Evolutionary conservation across 192 early-diverging fungal genomes (phyloP).

Genomic region (Kickxella alabastrina): DNA sequence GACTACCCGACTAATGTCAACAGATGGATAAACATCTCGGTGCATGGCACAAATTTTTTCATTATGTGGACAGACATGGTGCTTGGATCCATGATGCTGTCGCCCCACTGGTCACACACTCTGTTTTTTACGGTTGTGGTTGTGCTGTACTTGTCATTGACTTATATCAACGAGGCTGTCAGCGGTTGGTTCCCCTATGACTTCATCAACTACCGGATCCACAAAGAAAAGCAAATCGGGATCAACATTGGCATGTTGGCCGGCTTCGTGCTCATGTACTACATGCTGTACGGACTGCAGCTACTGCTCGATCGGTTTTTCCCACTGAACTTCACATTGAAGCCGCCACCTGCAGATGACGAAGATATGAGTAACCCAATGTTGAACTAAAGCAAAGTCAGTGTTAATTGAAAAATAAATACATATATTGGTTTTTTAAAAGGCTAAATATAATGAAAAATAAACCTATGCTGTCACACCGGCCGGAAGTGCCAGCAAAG

Average conservation of each 20-base stretch:
- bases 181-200: constrained; percentile 39
- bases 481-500: constrained; percentile 32
- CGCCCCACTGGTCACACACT: constrained; percentile 39
- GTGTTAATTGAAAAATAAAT: neutral
- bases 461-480: constrained; percentile 19
- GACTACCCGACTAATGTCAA: constrained; percentile 4
- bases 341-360: neutral
- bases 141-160: constrained; percentile 26
- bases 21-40: constrained; percentile 32
- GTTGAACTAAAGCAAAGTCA: neutral
- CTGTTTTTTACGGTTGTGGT: constrained; percentile 11
- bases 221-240: constrained; percentile 8
- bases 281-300: constrained; percentile 18
- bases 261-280: constrained; percentile 26
- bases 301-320: constrained; percentile 21
- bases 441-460: too few relatives aligned
- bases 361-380: too few relatives aligned
- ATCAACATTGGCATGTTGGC: constrained; percentile 17
- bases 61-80: constrained; percentile 23
- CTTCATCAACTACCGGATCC: constrained; percentile 36
- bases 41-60: constrained; percentile 27
- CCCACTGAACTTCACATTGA: constrained; percentile 7
- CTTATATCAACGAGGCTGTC: constrained; percentile 31
- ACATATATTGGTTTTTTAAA: too few relatives aligned
- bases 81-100: constrained; percentile 26